Evolutionary conservation across 805 yeast genomes (phyloP).

Genomic region (Peterozyma toletana): DNA sequence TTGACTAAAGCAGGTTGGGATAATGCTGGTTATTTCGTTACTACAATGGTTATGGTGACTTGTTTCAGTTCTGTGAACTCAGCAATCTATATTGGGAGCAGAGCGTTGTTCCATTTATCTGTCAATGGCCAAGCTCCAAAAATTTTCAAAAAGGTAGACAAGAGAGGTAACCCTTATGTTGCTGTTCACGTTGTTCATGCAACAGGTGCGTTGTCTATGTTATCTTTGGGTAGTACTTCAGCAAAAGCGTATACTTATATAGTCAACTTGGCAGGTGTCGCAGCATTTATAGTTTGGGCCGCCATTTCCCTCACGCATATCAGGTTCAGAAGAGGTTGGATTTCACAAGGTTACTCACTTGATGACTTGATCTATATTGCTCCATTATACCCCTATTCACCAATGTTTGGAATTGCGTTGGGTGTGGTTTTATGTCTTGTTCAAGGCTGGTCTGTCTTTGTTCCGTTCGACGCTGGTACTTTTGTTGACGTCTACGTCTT

Average conservation of each 20-base stretch:
- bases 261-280: constrained; percentile 58
- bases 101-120: constrained; percentile 61
- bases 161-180: constrained; percentile 56
- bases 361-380: constrained; percentile 49
- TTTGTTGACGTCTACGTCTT: constrained; percentile 59
- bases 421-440: constrained; percentile 48
- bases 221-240: constrained; percentile 54
- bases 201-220: constrained; percentile 48
- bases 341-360: constrained; percentile 29
- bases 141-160: constrained; percentile 42
- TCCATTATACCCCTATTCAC: constrained; percentile 42
- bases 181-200: constrained; percentile 49
- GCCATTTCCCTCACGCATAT: constrained; percentile 47
- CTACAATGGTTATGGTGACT: constrained; percentile 56
- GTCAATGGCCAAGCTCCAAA: constrained; percentile 53
- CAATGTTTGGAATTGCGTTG: constrained; percentile 39
- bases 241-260: constrained; percentile 53
- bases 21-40: constrained; percentile 44
- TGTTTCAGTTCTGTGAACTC: constrained; percentile 67
- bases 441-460: constrained; percentile 61
- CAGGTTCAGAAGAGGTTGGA: constrained; percentile 46
- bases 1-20: constrained; percentile 45
- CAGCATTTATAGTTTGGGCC: constrained; percentile 66
- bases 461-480: constrained; percentile 49
- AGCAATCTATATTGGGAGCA: constrained; percentile 60